These are phyloP conservation scores for Posidonia oceanica DNA, from an alignment of 116 monocot species.

Conservation along the genomic window DNA sequence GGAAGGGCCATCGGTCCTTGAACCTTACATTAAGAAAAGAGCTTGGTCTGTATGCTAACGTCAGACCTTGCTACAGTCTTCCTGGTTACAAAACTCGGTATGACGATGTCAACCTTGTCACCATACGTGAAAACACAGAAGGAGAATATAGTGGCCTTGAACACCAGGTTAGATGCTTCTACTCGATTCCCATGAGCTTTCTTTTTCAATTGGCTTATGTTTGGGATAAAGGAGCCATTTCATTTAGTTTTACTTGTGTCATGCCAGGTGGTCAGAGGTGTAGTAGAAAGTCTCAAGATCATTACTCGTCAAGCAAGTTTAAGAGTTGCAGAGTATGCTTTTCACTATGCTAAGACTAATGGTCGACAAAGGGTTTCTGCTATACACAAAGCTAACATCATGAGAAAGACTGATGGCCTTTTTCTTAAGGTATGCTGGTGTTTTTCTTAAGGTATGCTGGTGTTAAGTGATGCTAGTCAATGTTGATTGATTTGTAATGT, in stretches of 20 bases:
- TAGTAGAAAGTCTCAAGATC: constrained; percentile 83
- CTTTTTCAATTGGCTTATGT: neutral
- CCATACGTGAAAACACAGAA: constrained; percentile 67
- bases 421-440: constrained; percentile 60
- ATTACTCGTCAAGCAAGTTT: constrained; percentile 84
- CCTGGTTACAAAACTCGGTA: constrained; percentile 62
- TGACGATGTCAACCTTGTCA: constrained; percentile 54
- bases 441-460: no score
- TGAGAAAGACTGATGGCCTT: constrained; percentile 86
- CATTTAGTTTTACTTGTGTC: neutral
- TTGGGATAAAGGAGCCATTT: neutral
- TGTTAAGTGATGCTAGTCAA: no score
- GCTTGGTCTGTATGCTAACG: constrained; percentile 63
- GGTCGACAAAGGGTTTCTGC: constrained; percentile 78
- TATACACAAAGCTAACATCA: constrained; percentile 93
- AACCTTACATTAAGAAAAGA: constrained; percentile 66
- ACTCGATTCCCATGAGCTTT: neutral
- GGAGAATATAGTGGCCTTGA: constrained; percentile 74
- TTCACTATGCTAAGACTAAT: constrained; percentile 71
- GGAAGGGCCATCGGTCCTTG: constrained; percentile 63
- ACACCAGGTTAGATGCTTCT: constrained; percentile 38
- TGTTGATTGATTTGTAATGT: no score
- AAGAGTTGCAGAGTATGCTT: constrained; percentile 92
- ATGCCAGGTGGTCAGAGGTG: constrained; percentile 74
- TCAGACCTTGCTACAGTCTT: constrained; percentile 62